phyloP scores from a whole-genome alignment of 2,329 filamentous ascomycete species.

The Aspergillus sp. region DNA sequence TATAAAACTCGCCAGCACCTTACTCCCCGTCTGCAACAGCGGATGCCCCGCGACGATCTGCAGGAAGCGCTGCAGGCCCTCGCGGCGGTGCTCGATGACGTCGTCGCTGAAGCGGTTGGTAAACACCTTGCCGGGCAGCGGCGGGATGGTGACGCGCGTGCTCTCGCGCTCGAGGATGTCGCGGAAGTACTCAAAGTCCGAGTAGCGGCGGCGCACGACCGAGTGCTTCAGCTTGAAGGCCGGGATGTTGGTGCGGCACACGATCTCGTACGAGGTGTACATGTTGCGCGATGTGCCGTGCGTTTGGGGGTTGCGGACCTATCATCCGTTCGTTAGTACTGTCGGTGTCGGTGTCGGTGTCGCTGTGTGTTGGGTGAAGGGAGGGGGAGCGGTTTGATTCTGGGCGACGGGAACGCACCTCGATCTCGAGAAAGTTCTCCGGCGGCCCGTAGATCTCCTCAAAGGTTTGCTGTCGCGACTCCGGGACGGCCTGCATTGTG shows the following conservation, averaged over 20 bases:
- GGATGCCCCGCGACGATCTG: slow-evolving; percentile 98
- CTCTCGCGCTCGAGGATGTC: slow-evolving; percentile 96
- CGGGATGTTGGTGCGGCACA: slow-evolving; percentile 97
- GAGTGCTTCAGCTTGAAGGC: slow-evolving; percentile 94
- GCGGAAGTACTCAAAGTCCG: slow-evolving; percentile 97
- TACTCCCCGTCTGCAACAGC: slow-evolving; percentile 93
- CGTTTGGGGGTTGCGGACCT: slow-evolving; percentile 92
- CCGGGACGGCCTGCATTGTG: slow-evolving; percentile 63
- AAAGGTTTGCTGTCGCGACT: slow-evolving; percentile 84
- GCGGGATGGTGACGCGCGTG: slow-evolving; percentile 91
- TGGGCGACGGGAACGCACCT: slow-evolving; percentile 59
- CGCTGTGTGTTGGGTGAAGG: background rate
- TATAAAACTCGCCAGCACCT: slow-evolving; percentile 93
- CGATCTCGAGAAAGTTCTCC: slow-evolving; percentile 98
- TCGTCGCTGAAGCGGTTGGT: slow-evolving; percentile 98
- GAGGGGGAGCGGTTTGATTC: background rate
- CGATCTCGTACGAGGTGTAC: slow-evolving; percentile 99
- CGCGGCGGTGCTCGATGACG: slow-evolving; percentile 90
- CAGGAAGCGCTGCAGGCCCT: slow-evolving; percentile 90
- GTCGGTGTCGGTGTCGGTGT: background rate
- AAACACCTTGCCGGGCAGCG: slow-evolving; percentile 94
- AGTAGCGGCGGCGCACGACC: slow-evolving; percentile 88
- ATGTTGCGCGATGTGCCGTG: slow-evolving; percentile 92
- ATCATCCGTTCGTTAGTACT: slow-evolving; percentile 12
- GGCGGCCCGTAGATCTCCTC: slow-evolving; percentile 98